Conservation (phyloP, 768 basidiomycete species). For the Boletus vermiculosoides region DNA sequence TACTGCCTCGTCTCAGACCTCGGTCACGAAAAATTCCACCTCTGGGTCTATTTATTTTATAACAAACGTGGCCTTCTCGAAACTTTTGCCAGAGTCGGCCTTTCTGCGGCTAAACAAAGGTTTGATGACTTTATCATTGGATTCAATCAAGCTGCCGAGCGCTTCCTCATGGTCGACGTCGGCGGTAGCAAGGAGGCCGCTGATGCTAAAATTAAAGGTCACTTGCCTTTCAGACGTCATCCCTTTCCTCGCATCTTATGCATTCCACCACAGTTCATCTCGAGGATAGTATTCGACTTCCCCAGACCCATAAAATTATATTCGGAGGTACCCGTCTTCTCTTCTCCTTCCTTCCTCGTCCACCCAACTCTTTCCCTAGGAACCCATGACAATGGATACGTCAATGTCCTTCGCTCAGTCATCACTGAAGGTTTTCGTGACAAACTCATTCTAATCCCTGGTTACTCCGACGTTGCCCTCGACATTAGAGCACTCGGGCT, state of each 20-base stretch:
- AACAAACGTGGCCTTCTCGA: constrained; percentile 61
- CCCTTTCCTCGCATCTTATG: constrained; percentile 8
- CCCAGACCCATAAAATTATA: constrained; percentile 64
- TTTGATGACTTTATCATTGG: constrained; percentile 68
- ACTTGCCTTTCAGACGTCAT: not conserved
- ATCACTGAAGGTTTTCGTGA: constrained; percentile 63
- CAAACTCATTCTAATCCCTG: constrained; percentile 63
- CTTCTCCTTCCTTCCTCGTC: not conserved
- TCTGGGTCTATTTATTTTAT: constrained; percentile 62
- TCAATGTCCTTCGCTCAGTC: constrained; percentile 57
- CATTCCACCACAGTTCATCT: constrained; percentile 35
- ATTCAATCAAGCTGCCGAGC: constrained; percentile 67
- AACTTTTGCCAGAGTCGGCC: constrained; percentile 40
- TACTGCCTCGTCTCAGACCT: constrained; percentile 20
- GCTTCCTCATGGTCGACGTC: constrained; percentile 69
- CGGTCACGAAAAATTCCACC: constrained; percentile 38
- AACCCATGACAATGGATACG: constrained; percentile 74
- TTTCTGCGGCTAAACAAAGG: constrained; percentile 35
- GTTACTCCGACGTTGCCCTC: constrained; percentile 59
- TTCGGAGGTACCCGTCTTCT: constrained; percentile 54
- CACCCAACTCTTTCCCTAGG: constrained; percentile 38
- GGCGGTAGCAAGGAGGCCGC: constrained; percentile 72
- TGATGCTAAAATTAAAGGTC: constrained; percentile 75
- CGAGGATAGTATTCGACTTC: constrained; percentile 44
- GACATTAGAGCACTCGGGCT: constrained; percentile 58